Conservation (phyloP, 2,329 filamentous ascomycete species). For the Hymenoscyphus infarciens region DNA sequence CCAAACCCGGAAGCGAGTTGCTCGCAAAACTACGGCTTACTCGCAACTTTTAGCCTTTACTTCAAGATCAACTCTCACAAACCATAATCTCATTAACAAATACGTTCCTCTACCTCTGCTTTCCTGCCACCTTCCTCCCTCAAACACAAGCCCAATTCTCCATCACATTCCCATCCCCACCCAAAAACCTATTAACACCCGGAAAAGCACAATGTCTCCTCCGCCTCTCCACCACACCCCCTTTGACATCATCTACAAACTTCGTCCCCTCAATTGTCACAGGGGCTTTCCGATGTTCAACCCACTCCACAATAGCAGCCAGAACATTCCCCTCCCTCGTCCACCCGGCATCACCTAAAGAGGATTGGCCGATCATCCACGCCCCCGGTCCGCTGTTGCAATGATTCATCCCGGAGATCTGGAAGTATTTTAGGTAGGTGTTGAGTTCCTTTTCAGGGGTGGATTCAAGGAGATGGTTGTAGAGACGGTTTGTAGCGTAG, state of each 20-base stretch:
- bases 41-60: too few relatives aligned
- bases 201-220: conserved; percentile 44
- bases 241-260: conserved; percentile 39
- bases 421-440: conserved; percentile 48
- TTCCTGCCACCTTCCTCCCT: background rate
- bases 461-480: conserved; percentile 22
- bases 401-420: conserved; percentile 49
- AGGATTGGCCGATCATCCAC: conserved; percentile 34
- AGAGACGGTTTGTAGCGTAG: conserved; percentile 25
- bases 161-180: conserved; percentile 18
- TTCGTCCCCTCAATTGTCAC: conserved; percentile 38
- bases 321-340: conserved; percentile 39
- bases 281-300: conserved; percentile 41
- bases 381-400: conserved; percentile 48
- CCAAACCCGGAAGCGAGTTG: too few relatives aligned
- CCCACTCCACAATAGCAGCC: conserved; percentile 46
- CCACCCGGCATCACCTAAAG: conserved; percentile 6
- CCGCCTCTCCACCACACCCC: conserved; percentile 41
- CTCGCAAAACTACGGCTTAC: too few relatives aligned
- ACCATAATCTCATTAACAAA: too few relatives aligned
- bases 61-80: too few relatives aligned
- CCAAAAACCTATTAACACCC: conserved; percentile 16
- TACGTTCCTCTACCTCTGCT: too few relatives aligned
- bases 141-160: conserved; percentile 26
- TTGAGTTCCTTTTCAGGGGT: conserved; percentile 31